Evolutionary conservation across 2,329 filamentous ascomycete species (phyloP).

Genomic region (Penicillium aurantiogriseum): DNA sequence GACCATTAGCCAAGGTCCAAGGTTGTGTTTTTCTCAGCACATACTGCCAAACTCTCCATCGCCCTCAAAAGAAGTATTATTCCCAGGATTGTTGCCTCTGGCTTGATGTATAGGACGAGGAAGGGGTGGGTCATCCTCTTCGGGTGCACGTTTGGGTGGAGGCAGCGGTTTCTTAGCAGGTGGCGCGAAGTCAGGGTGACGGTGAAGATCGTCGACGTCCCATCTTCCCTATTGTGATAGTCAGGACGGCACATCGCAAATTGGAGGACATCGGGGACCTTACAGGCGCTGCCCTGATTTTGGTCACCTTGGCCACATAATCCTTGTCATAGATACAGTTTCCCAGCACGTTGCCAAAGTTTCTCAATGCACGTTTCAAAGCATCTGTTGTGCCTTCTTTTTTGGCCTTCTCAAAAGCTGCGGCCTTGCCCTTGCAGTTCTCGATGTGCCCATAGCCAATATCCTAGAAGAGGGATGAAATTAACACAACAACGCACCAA

Average conservation of each 20-base stretch:
- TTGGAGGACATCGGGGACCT: conserved; percentile 10
- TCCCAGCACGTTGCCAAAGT: conserved; percentile 94
- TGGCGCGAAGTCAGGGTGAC: conserved; percentile 70
- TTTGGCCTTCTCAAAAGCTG: conserved; percentile 97
- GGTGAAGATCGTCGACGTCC: conserved; percentile 74
- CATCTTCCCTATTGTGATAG: conserved; percentile 58
- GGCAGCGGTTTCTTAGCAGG: conserved; percentile 55
- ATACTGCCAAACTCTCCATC: conserved; percentile 47
- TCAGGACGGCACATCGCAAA: conserved; percentile 13
- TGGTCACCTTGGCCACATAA: conserved; percentile 85
- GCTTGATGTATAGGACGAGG: conserved; percentile 22
- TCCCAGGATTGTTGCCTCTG: conserved; percentile 33
- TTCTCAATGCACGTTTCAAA: conserved; percentile 82
- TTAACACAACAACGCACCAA: conserved; percentile 2
- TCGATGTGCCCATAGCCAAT: conserved; percentile 96
- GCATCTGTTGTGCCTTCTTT: conserved; percentile 97
- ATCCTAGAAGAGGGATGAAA: conserved; percentile 52
- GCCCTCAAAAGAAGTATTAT: conserved; percentile 34
- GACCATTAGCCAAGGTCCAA: conserved; percentile 17
- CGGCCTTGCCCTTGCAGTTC: conserved; percentile 91
- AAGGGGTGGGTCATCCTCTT: conserved; percentile 53
- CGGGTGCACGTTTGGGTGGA: conserved; percentile 35
- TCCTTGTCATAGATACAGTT: conserved; percentile 98
- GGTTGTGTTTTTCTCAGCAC: conserved; percentile 5
- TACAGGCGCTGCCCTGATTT: conserved; percentile 73